Base-by-base conservation (phyloP, 2,329 filamentous ascomycete species). In the Pyrenophora tritici-repentis region DNA sequence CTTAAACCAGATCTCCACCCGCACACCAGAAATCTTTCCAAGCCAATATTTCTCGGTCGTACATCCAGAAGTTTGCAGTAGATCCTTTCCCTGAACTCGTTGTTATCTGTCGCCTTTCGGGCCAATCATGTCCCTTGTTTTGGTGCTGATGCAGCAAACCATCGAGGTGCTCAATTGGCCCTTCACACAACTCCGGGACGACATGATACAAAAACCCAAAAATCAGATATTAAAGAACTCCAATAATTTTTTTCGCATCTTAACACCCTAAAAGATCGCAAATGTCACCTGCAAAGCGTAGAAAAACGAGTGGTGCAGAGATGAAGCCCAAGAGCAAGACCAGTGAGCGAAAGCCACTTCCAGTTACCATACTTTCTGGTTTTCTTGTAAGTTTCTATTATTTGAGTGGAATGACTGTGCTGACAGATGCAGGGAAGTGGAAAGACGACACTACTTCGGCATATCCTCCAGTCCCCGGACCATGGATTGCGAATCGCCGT, bases 401-500 rank as follows among this genome's bases (percentile, higher is more conserved):
- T 12, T 6, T 4, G 1, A 6, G 5, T 13, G 12, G 14, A 22
- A 20, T 7, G 6, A 12, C 43, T 7, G 18, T 34, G 38, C 52
- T 62, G n/a, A 58, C 40, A 26, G n/a, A 6, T 2, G 12, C 50
- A 86, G 84, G 86, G 86, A 9, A 83, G 85, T 38, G 87, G 87
- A 1, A 90, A 90, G 67, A 89, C 87, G 0, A 89, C 87, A 0
- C 78, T 90, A 0, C 78, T 90, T 0, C 82, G 88, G 53, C 83
- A 89, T 53, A 87, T 90, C 42, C 80, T 90, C 4, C 81, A 81
- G 31, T 85, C 83, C 0, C 71, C 74, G 1, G 79, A 87, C 3
- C 87, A 90, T 70, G 85, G 86, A 1, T 76, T 89, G 7, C 79
- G 81, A 1, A 88, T 90, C 50, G 87, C 86, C 0, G 83, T 90